Conservation (phyloP, 495 filamentous ascomycete species). For the Aspergillus avenaceus region DNA sequence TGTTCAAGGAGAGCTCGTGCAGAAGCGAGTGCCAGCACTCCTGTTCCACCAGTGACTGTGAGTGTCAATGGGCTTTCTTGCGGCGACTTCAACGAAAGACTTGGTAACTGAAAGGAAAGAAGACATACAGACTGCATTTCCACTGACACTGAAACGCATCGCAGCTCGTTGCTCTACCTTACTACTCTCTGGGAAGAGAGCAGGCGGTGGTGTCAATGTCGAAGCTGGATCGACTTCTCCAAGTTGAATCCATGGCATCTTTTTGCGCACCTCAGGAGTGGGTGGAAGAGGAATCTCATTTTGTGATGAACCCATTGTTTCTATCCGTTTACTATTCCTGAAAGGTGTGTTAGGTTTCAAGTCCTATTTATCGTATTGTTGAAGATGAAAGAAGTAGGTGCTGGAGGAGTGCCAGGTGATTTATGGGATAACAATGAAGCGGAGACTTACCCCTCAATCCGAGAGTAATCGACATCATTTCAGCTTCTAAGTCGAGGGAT, state of each 20-base stretch:
- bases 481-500: too few species aligned
- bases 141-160: constrained; percentile 54
- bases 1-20: constrained; percentile 66
- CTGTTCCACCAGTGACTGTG: constrained; percentile 61
- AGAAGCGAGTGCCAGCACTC: constrained; percentile 56
- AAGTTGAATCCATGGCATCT: constrained; percentile 21
- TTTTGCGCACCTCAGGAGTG: neutral
- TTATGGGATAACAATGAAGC: neutral
- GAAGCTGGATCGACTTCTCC: constrained; percentile 15
- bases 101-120: neutral
- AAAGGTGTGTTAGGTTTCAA: neutral
- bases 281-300: neutral
- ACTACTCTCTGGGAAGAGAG: constrained; percentile 36
- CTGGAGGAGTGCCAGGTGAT: neutral
- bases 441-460: neutral
- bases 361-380: neutral
- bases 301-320: neutral
- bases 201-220: constrained; percentile 46
- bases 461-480: too few species aligned
- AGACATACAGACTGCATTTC: constrained; percentile 49
- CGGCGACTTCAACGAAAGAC: too few species aligned
- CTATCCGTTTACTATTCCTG: neutral
- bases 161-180: constrained; percentile 43
- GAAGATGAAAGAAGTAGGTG: neutral
- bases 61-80: too few species aligned